Evolutionary conservation across 139 green algal genomes (phyloP).

Genomic region (Chlamydomonas applanata): DNA sequence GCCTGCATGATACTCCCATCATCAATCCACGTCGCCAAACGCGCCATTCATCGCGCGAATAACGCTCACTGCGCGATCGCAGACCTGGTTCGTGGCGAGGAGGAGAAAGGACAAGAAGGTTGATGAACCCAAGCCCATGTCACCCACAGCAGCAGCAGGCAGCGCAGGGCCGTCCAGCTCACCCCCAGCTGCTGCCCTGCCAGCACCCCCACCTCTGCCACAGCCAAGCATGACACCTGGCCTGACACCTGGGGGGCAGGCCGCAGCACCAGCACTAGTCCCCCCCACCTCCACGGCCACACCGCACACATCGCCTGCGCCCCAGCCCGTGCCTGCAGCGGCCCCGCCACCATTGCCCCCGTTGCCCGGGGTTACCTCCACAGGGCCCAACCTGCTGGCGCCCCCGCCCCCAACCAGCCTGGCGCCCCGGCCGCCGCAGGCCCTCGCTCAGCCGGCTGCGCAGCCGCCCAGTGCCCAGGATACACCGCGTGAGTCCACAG

Average conservation of each 20-base stretch:
- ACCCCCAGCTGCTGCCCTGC: not conserved
- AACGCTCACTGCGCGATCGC: conserved; percentile 4
- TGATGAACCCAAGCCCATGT: conserved; percentile 23
- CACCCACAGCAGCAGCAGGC: too few species aligned
- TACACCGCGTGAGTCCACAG: not conserved
- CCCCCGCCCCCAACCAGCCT: not conserved
- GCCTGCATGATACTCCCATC: not conserved
- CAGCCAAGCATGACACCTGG: not conserved
- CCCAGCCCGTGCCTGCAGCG: not conserved
- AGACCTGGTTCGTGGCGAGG: conserved; percentile 73
- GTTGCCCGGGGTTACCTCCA: not conserved
- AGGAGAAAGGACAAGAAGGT: conserved; percentile 54
- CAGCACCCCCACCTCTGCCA: not conserved
- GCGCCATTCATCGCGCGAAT: not conserved
- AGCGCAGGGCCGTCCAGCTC: not conserved
- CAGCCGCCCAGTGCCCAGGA: not conserved
- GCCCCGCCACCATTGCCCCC: not conserved
- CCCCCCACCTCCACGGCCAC: not conserved
- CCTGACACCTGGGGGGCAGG: not conserved
- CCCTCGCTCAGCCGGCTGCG: not conserved
- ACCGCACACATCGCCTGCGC: not conserved
- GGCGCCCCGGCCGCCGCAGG: not conserved
- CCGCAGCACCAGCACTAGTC: not conserved
- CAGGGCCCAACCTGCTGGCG: conserved; percentile 8
- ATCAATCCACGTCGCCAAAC: not conserved